Percentiles rank a stretch among this genome's conserved stretches.
Evolutionary conservation across 2,329 filamentous ascomycete genomes (phyloP).

Genomic region (Fragosphaeria purpurea): DNA sequence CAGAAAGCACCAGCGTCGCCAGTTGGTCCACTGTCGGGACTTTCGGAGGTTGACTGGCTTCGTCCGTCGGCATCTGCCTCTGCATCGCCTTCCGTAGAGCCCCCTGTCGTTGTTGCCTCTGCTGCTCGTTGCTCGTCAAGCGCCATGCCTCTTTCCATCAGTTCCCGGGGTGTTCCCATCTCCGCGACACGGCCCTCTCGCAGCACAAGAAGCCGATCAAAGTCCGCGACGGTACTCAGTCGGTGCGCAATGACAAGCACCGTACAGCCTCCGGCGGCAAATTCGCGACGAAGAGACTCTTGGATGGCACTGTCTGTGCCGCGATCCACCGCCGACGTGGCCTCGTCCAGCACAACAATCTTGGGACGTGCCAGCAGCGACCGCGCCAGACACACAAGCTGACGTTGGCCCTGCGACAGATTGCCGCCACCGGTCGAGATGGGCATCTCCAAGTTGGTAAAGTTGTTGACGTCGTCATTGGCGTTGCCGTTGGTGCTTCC

Average conservation of each 20-base stretch:
- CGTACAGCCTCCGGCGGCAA: conserved; percentile 42
- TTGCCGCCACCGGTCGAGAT: conserved; percentile 24
- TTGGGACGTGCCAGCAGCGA: conserved; percentile 31
- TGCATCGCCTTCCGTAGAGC: conserved; percentile 5
- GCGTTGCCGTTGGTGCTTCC: conserved; percentile 4
- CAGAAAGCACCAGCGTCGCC: conserved; percentile 13
- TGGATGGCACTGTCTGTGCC: conserved; percentile 49
- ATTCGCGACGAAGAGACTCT: conserved; percentile 37
- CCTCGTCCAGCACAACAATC: conserved; percentile 32
- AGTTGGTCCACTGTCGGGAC: conserved; percentile 12
- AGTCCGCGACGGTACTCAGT: conserved; percentile 37
- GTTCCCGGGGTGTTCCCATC: conserved; percentile 25
- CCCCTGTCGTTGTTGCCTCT: neutral
- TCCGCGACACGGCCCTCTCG: conserved; percentile 37
- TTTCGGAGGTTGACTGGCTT: too few relatives aligned
- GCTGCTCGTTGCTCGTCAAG: conserved; percentile 6
- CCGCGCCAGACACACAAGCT: conserved; percentile 38
- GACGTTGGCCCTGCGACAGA: conserved; percentile 37
- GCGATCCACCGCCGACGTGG: conserved; percentile 41
- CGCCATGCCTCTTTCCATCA: conserved; percentile 29
- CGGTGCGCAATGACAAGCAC: conserved; percentile 34
- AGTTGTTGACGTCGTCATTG: conserved; percentile 16
- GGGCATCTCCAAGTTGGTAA: conserved; percentile 22
- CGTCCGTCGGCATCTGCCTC: conserved; percentile 8
- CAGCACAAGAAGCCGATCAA: conserved; percentile 40